These are phyloP conservation scores for Trichoderma arundinaceum DNA, from an alignment of 2,329 filamentous ascomycete species.

Conservation along the genomic window DNA sequence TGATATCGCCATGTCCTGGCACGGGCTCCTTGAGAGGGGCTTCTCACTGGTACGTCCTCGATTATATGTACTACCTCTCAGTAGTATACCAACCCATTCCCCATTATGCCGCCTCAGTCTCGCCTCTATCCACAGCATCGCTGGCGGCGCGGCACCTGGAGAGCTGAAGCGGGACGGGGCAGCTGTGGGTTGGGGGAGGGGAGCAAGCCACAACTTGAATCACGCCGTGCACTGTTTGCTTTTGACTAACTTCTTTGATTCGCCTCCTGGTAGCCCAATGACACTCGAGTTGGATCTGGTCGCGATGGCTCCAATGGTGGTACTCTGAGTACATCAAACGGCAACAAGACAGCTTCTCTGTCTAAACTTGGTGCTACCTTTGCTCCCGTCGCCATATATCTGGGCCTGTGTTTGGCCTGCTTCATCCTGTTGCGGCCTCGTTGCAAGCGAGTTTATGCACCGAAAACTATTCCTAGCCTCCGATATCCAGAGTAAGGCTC, in stretches of 20 bases:
- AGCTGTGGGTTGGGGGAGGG: background rate
- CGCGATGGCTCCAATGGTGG: constrained; percentile 43
- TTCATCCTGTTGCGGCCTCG: constrained; percentile 57
- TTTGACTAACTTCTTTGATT: constrained; percentile 1
- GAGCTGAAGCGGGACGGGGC: constrained; percentile 29
- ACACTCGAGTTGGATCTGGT: constrained; percentile 45
- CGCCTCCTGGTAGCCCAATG: constrained; percentile 31
- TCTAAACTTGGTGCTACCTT: constrained; percentile 56
- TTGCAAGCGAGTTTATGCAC: constrained; percentile 60
- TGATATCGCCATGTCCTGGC: constrained; percentile 27
- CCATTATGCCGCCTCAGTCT: background rate
- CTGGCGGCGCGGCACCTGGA: constrained; percentile 1
- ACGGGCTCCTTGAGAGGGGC: constrained; percentile 29
- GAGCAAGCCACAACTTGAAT: constrained; percentile 21
- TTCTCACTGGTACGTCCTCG: constrained; percentile 22
- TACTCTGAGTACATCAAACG: constrained; percentile 44
- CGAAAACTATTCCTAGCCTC: constrained; percentile 57
- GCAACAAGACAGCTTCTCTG: constrained; percentile 45
- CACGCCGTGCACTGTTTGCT: constrained; percentile 6
- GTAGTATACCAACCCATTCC: background rate
- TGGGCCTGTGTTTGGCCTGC: constrained; percentile 55
- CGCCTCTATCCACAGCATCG: constrained; percentile 3
- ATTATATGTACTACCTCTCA: background rate
- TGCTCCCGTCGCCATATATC: constrained; percentile 58
- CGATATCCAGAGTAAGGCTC: constrained; percentile 49